Evolutionary conservation across 2,329 filamentous ascomycete genomes (phyloP).

Genomic region (Sporothrix pallida): DNA sequence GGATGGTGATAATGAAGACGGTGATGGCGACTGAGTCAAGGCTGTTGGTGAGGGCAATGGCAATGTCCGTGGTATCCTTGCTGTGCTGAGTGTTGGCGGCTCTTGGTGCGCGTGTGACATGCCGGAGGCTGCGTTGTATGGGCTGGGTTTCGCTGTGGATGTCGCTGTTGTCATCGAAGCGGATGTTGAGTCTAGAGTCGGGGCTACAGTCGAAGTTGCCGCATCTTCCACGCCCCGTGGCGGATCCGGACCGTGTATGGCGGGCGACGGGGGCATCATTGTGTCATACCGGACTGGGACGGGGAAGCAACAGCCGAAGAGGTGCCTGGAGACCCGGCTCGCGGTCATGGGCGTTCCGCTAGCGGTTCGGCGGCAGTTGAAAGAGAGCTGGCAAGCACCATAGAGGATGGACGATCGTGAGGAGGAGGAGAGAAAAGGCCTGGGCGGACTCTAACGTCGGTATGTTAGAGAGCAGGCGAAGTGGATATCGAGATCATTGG

Average conservation of each 20-base stretch:
- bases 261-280: conserved; percentile 27
- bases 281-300: conserved; percentile 31
- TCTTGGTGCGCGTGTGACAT: conserved; percentile 1
- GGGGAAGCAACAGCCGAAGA: conserved; percentile 33
- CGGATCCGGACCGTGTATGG: background rate
- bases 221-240: background rate
- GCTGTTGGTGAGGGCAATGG: background rate
- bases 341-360: conserved; percentile 12
- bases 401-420: background rate
- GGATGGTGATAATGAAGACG: background rate
- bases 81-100: background rate
- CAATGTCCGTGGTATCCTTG: conserved; percentile 11
- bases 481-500: background rate
- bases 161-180: background rate
- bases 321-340: conserved; percentile 11
- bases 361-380: background rate
- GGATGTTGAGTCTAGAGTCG: background rate
- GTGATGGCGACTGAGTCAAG: background rate
- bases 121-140: background rate
- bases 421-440: background rate
- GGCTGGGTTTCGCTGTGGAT: background rate
- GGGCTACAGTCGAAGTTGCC: background rate
- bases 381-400: background rate
- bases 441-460: conserved; percentile 3
- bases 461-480: background rate